Conservation (phyloP, 1,284 basidiomycete species). For the Golubevia sp. region DNA sequence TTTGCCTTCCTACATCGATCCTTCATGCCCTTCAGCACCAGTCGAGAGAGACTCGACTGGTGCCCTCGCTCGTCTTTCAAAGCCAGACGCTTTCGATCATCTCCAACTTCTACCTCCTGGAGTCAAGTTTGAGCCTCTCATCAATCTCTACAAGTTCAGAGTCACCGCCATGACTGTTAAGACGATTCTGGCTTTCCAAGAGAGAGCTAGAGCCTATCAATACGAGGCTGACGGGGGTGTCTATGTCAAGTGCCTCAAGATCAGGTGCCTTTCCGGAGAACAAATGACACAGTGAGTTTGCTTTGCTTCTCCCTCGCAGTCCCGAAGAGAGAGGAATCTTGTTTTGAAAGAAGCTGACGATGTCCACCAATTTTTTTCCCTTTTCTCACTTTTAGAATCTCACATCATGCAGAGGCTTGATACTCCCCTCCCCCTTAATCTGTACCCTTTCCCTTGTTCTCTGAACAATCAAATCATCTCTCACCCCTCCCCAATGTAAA, state of each 20-base stretch:
- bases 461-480: neutral
- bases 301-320: neutral
- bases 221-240: slow-evolving; percentile 41
- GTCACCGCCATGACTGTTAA: slow-evolving; percentile 33
- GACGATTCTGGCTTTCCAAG: slow-evolving; percentile 45
- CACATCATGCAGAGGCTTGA: too few relatives aligned
- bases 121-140: slow-evolving; percentile 28
- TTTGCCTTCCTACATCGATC: slow-evolving; percentile 44
- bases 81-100: slow-evolving; percentile 27
- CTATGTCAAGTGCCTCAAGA: slow-evolving; percentile 46
- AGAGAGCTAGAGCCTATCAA: slow-evolving; percentile 24
- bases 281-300: slow-evolving; percentile 26
- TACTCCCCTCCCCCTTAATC: too few relatives aligned
- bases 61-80: slow-evolving; percentile 7
- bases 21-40: slow-evolving; percentile 25
- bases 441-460: neutral
- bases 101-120: slow-evolving; percentile 30
- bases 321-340: neutral
- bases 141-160: slow-evolving; percentile 49
- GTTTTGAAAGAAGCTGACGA: too few relatives aligned
- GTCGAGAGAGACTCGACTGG: neutral
- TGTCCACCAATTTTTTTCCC: too few relatives aligned
- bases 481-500: too few relatives aligned
- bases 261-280: slow-evolving; percentile 39
- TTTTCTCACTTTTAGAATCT: too few relatives aligned